These are phyloP conservation scores for Flaveria sonorensis DNA, from an alignment of 129 eudicot species.

Conservation along the genomic window DNA sequence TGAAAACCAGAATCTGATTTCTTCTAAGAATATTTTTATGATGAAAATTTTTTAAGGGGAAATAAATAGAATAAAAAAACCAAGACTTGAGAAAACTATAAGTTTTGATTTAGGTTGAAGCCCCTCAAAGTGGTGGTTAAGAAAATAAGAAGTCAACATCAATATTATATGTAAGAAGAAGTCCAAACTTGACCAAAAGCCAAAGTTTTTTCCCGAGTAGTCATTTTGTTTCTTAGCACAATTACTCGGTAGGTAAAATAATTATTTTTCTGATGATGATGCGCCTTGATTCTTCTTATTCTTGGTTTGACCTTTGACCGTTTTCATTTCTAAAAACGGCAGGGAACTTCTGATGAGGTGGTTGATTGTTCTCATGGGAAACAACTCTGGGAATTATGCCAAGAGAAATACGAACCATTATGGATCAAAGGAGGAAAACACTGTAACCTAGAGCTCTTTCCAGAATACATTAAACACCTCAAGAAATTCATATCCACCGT, in stretches of 20 bases:
- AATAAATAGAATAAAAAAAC: too few relatives aligned
- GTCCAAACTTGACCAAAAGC: constrained; percentile 17
- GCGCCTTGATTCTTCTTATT: neutral
- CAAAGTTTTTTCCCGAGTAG: constrained; percentile 1
- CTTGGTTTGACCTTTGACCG: constrained; percentile 21
- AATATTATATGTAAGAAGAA: neutral
- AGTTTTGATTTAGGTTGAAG: neutral
- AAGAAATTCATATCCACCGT: constrained; percentile 65
- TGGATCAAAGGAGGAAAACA: constrained; percentile 92
- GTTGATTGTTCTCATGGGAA: constrained; percentile 81
- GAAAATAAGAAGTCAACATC: constrained; percentile 25
- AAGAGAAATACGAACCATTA: constrained; percentile 79
- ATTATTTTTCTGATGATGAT: neutral
- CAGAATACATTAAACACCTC: constrained; percentile 76
- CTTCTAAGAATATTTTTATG: too few relatives aligned
- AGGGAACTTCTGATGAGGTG: constrained; percentile 91
- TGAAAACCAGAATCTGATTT: too few relatives aligned
- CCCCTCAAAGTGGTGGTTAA: constrained; percentile 3
- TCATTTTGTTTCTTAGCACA: neutral
- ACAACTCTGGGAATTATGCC: constrained; percentile 75
- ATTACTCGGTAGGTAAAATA: neutral
- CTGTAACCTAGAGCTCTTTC: constrained; percentile 74
- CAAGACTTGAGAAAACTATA: neutral
- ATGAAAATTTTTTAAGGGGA: too few relatives aligned
- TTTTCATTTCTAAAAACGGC: constrained; percentile 4